Conservation (phyloP, 2,329 filamentous ascomycete genomes). For the Ceratocystis destructans region DNA sequence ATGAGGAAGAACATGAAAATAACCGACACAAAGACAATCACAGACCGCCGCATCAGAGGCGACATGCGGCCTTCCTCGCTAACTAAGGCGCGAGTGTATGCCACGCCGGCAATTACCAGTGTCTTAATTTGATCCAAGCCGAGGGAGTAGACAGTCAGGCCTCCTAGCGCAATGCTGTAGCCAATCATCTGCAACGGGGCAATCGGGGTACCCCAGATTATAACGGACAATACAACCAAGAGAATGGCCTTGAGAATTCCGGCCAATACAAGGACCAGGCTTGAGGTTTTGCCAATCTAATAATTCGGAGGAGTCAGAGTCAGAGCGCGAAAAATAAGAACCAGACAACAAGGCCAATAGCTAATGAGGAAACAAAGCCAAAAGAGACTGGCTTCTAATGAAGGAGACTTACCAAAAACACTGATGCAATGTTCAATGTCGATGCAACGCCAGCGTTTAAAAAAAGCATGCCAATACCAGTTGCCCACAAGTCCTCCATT, state of each 20-base stretch:
- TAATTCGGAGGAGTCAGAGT: neutral
- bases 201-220: slow-evolving; percentile 65
- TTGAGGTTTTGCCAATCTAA: slow-evolving; percentile 78
- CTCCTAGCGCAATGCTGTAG: slow-evolving; percentile 54
- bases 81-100: slow-evolving; percentile 20
- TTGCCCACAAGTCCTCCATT: slow-evolving; percentile 48
- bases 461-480: slow-evolving; percentile 53
- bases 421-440: slow-evolving; percentile 66
- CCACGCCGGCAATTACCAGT: slow-evolving; percentile 12
- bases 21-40: slow-evolving; percentile 21
- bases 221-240: slow-evolving; percentile 60
- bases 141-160: slow-evolving; percentile 38
- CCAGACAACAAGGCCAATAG: neutral
- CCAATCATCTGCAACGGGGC: slow-evolving; percentile 59
- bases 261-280: slow-evolving; percentile 70
- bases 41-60: slow-evolving; percentile 21
- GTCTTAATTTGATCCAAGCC: slow-evolving; percentile 24
- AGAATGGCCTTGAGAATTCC: slow-evolving; percentile 83
- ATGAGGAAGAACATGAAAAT: slow-evolving; percentile 21
- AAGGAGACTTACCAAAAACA: slow-evolving; percentile 56
- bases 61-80: slow-evolving; percentile 22
- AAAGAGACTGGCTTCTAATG: neutral
- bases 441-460: slow-evolving; percentile 69
- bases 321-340: neutral
- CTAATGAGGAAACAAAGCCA: neutral